Evolutionary conservation across 352 stramenopile species (phyloP), one percentile per base, ranked within the genome.

Genomic region (Phytophthora europaea): DNA sequence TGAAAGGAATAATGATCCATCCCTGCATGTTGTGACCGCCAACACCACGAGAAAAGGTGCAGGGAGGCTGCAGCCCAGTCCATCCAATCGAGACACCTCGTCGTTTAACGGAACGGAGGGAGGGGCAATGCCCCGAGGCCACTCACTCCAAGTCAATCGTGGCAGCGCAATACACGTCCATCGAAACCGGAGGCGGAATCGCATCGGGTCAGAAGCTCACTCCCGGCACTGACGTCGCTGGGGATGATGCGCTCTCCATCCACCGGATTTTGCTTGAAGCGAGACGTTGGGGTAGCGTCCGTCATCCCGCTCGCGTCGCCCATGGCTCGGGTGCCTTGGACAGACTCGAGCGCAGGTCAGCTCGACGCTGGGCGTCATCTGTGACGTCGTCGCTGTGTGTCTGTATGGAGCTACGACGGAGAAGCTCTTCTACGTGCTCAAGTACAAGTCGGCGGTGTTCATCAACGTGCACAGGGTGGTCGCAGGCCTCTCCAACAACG

Each of bases 401-500:
- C 47, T 77, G 65, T 84, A 83, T 23, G 75, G 66, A 12, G 83
- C 80, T 57, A 80, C 78, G 16, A 78, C 87, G 55, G 73, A 82
- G 59, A 76, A 79, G 20, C 65, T 87, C 52, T 72, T 78, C 26
- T 58, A 85, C 45, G 80, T 89, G 13, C 55, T 88, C 50, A 67
- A 66, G 45, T 79, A 72, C 22, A 79, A 75, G 60, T 78, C 73
- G 8, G 70, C 82, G 0, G 67, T 67, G 12, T 61, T 77, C 48
- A 79, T 88, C 51, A 83, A 83, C 36, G 71, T 85, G 26, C 67
- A 68, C 43, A 84, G 87, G 74, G 79, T 86, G 53, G 38, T 82
- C 23, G 76, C 70, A 0, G 75, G 73, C 0, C 51, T 84, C 13
- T 50, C 75, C 45, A 86, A 82, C 67, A 84, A 76, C n/a, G n/a